phyloP scores from a whole-genome alignment of 179 eudicot genomes.

The Dionaea muscipula region DNA sequence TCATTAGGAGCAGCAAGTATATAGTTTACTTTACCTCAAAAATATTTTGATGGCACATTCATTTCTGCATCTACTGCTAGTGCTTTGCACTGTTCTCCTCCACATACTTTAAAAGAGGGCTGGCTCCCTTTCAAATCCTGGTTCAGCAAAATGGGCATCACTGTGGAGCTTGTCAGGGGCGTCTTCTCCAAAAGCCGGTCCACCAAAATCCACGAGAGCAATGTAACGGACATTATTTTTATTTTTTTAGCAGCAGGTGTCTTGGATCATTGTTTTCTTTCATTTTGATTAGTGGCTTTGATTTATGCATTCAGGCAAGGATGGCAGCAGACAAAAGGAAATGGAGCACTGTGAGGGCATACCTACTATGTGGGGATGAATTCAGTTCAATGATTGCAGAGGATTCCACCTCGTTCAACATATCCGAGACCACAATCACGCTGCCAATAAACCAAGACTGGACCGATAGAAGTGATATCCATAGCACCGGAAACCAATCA shows the following conservation, averaged over 20 bases:
- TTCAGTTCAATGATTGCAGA: conserved; percentile 44
- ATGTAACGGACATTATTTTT: conserved; percentile 19
- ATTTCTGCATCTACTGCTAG: background rate
- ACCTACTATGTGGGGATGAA: conserved; percentile 68
- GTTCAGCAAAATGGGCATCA: conserved; percentile 41
- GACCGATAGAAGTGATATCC: conserved; percentile 8
- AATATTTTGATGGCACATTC: too few species aligned
- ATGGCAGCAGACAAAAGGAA: conserved; percentile 26
- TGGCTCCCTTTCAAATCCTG: background rate
- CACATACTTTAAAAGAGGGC: background rate
- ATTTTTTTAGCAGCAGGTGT: background rate
- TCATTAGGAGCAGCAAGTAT: conserved; percentile 3
- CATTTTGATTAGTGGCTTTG: background rate
- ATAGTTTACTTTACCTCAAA: background rate
- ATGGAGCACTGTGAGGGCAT: conserved; percentile 48
- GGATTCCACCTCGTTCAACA: conserved; percentile 48
- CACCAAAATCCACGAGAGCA: conserved; percentile 21
- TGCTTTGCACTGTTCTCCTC: background rate
- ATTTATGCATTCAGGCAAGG: conserved; percentile 16
- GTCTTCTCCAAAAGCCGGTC: conserved; percentile 52
- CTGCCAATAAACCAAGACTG: conserved; percentile 25
- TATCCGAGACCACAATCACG: conserved; percentile 49
- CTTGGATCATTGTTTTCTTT: background rate
- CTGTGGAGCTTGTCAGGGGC: conserved; percentile 55
- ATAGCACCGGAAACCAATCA: conserved; percentile 12